Evolutionary conservation across 106 monocot genomes (phyloP).

Genomic region (Phalaenopsis aphrodite): DNA sequence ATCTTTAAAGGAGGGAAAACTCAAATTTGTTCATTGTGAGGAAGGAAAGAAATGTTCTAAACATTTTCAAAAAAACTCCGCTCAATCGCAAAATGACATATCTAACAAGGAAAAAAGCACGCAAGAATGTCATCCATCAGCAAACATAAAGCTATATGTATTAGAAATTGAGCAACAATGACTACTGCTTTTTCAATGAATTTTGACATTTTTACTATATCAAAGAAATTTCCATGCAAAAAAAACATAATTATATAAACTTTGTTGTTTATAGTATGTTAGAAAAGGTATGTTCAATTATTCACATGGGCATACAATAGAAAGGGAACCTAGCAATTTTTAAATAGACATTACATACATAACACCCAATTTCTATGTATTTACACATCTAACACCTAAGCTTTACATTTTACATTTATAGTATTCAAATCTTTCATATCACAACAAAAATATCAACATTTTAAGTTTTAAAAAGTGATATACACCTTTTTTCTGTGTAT

Average conservation of each 20-base stretch:
- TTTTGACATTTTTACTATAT: neutral
- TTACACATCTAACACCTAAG: no score
- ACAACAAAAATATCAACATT: no score
- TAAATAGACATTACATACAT: no score
- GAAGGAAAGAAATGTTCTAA: neutral
- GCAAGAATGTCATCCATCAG: conserved; percentile 5
- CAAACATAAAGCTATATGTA: neutral
- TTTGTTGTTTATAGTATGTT: neutral
- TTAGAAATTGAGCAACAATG: neutral
- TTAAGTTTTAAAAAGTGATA: no score
- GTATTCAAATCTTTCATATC: no score
- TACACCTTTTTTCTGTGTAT: no score
- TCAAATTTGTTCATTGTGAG: neutral
- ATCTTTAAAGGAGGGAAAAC: neutral
- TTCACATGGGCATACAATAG: neutral
- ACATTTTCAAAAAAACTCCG: conserved; percentile 4
- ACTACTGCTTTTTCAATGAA: neutral
- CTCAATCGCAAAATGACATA: neutral
- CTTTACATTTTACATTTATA: no score
- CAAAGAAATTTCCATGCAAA: neutral
- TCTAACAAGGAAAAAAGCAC: neutral
- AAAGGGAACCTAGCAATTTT: no score
- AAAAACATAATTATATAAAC: neutral
- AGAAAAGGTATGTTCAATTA: neutral
- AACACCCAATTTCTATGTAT: no score